Evolutionary conservation across 2,329 filamentous ascomycete genomes (phyloP).

Genomic region (Lecanoromycetidae sp.): DNA sequence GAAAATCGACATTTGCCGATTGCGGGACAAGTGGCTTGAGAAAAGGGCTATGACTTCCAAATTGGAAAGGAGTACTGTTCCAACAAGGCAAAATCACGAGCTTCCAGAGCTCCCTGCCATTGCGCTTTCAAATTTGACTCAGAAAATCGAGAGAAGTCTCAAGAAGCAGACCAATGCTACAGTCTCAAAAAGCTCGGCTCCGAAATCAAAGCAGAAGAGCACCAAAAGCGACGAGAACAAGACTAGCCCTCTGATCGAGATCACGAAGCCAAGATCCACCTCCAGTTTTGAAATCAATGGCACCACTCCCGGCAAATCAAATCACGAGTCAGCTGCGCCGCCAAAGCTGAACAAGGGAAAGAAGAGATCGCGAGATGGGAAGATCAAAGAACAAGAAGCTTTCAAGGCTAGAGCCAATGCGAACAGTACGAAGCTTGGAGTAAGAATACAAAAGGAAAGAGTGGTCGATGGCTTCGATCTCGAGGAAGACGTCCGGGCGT

Average conservation of each 20-base stretch:
- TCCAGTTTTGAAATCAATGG: background rate
- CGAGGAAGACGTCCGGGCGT: slow-evolving; percentile 33
- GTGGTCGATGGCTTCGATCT: slow-evolving; percentile 24
- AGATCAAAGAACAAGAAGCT: slow-evolving; percentile 2
- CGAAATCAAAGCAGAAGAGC: slow-evolving; percentile 1
- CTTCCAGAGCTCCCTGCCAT: slow-evolving; percentile 10
- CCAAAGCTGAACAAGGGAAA: slow-evolving; percentile 10
- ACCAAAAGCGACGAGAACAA: background rate
- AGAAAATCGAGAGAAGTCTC: slow-evolving; percentile 27
- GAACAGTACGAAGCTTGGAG: slow-evolving; percentile 1
- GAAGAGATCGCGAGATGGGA: slow-evolving; percentile 15
- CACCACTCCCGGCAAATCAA: background rate
- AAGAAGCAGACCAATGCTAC: slow-evolving; percentile 22
- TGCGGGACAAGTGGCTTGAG: too few species aligned
- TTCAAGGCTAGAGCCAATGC: background rate
- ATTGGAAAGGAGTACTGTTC: background rate
- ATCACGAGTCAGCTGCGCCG: background rate
- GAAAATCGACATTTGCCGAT: too few species aligned
- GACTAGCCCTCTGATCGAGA: background rate
- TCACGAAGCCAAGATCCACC: background rate
- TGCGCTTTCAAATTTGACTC: slow-evolving; percentile 11
- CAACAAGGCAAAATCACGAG: background rate
- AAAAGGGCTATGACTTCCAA: background rate
- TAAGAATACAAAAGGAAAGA: background rate
- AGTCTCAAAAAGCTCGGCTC: slow-evolving; percentile 13